phyloP scores from a whole-genome alignment of 2,329 filamentous ascomycete genomes.

The Aureobasidium sp. region DNA sequence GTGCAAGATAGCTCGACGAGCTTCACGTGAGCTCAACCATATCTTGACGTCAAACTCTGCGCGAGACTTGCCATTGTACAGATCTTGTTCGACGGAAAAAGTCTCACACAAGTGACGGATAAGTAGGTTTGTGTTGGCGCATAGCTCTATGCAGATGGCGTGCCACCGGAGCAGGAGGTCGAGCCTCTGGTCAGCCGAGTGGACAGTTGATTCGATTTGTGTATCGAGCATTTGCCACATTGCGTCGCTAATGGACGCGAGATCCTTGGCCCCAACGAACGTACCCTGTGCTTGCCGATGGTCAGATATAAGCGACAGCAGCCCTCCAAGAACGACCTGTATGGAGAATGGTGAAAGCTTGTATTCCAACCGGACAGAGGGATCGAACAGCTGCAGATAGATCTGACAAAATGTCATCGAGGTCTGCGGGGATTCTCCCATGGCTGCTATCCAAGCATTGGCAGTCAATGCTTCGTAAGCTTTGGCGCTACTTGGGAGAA shows the following conservation, averaged over 20 bases:
- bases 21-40: background rate
- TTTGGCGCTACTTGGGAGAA: background rate
- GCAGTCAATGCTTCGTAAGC: background rate
- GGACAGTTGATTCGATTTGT: background rate
- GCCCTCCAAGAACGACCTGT: background rate
- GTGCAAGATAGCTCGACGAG: background rate
- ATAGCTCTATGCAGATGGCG: background rate
- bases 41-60: background rate
- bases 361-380: background rate
- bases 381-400: background rate
- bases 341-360: background rate
- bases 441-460: background rate
- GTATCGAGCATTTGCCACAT: background rate
- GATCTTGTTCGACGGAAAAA: background rate
- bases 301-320: background rate
- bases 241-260: background rate
- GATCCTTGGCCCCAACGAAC: background rate
- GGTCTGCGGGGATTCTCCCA: background rate
- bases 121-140: background rate
- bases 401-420: background rate
- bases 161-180: background rate
- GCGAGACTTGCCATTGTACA: background rate
- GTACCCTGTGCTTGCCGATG: background rate
- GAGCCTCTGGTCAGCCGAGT: background rate
- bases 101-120: background rate